Evolutionary conservation across 306 rosid genomes (phyloP), one percentile per base, ranked within the genome.

Genomic region (Lathyrus sativus): DNA sequence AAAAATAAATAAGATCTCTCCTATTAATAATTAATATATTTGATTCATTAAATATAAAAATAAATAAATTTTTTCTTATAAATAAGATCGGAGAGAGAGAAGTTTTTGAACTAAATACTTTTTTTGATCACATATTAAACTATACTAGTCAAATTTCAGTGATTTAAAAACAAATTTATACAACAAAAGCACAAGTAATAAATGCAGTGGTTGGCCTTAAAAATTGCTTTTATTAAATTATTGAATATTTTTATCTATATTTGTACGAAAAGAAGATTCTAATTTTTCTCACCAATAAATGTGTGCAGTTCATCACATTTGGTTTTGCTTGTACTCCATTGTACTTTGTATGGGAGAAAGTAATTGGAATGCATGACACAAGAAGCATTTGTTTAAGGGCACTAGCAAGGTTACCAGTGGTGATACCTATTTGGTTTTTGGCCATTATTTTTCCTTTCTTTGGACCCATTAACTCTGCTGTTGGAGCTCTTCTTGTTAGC

Each of bases 341-440:
- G 78, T 93, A 93, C 85, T 93, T 93, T 55, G 99, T 93, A 60
- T 93, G 99, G 99, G 99, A 93, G 89, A 93, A 93, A 81, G 96
- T 88, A 72, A 90, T 93, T 19, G 99, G 97, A 53, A 93, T 93
- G 97, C 99, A 93, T 59, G 96, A 88, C 75, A 84, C 99, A 22
- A 93, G 17, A 63, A 93, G 99, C 85, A 70, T 93, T 5, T 93
- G 92, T 46, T 0, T 88, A 42, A 84, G 99, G 78, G 99, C 99
- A 26, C 43, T 90, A 11, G 99, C 88, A 42, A 87, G 99, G 74
- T 77, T 93, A 46, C 99, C 99, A 0, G 97, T 93, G 81, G 99
- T 93, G 39, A 80, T 93, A 14, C 99, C 99, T 2, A 88, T 93
- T 19, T 93, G 99, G 99, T 93, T 93, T 49, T 76, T 93, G 68